Conservation (phyloP, 2,329 filamentous ascomycete species). For the Talaromyces sp. region DNA sequence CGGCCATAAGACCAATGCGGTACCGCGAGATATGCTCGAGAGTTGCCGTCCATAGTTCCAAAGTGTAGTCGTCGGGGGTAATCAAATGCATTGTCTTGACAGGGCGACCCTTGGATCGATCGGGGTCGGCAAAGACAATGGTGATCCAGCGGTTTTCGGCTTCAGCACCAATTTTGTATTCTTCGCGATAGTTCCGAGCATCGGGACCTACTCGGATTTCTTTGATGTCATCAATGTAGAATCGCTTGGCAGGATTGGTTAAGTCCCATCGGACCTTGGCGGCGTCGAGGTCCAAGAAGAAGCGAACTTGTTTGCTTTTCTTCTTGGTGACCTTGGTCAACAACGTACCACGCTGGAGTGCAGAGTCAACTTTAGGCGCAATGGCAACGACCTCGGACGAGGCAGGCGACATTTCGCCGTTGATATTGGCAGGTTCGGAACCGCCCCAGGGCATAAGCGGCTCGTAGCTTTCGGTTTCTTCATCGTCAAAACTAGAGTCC, state of each 20-base stretch:
- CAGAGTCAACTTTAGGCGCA: constrained; percentile 67
- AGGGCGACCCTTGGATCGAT: constrained; percentile 63
- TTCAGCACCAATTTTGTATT: constrained; percentile 64
- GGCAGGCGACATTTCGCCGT: constrained; percentile 30
- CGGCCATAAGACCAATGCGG: constrained; percentile 83
- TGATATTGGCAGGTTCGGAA: constrained; percentile 33
- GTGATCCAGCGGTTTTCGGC: constrained; percentile 77
- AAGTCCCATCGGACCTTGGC: constrained; percentile 87
- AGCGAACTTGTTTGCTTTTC: constrained; percentile 63
- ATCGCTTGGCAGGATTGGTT: constrained; percentile 68
- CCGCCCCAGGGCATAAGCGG: constrained; percentile 38
- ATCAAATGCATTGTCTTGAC: constrained; percentile 83
- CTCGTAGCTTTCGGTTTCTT: constrained; percentile 40
- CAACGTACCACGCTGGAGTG: constrained; percentile 70
- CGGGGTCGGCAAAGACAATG: constrained; percentile 75
- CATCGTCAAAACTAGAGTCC: constrained; percentile 51
- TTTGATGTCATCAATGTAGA: constrained; percentile 93
- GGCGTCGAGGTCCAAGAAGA: constrained; percentile 74
- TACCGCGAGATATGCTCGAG: constrained; percentile 79
- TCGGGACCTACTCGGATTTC: constrained; percentile 80
- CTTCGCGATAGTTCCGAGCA: constrained; percentile 81
- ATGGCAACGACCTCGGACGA: constrained; percentile 29
- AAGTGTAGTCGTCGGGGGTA: constrained; percentile 64
- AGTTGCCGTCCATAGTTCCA: constrained; percentile 75
- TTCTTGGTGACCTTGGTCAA: constrained; percentile 84